Evolutionary conservation across 129 eudicot genomes (phyloP).

Genomic region (Smallanthus sonchifolius): DNA sequence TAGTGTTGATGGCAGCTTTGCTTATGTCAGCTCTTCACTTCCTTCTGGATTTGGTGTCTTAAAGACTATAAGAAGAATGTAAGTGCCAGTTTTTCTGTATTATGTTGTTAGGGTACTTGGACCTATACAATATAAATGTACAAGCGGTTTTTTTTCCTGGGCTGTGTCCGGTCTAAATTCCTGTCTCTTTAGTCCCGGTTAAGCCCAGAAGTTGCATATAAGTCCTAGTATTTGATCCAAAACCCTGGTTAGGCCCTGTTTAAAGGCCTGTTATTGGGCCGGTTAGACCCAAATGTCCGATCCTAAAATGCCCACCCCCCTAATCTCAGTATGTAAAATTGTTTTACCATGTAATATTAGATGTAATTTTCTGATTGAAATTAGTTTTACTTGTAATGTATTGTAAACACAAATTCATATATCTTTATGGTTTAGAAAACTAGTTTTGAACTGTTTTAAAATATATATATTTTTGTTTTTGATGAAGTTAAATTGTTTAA

Average conservation of each 20-base stretch:
- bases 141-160: neutral
- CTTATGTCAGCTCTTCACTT: conserved; percentile 16
- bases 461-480: no score
- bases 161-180: neutral
- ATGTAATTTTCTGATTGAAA: neutral
- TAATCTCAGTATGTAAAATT: neutral
- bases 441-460: neutral
- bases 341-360: neutral
- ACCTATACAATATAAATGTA: neutral
- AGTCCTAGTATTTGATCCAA: neutral
- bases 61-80: conserved; percentile 68
- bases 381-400: neutral
- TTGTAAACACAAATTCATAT: neutral
- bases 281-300: neutral
- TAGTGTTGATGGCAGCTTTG: conserved; percentile 27
- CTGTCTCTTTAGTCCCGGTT: neutral
- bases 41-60: conserved; percentile 51
- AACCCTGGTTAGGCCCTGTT: neutral
- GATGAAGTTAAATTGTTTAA: no score
- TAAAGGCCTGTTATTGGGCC: neutral
- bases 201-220: neutral
- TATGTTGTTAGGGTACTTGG: neutral
- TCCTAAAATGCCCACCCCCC: neutral
- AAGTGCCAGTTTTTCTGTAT: conserved; percentile 22
- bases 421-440: neutral